phyloP scores from a whole-genome alignment of 2,329 filamentous ascomycete species.

The Bertia moriformis region DNA sequence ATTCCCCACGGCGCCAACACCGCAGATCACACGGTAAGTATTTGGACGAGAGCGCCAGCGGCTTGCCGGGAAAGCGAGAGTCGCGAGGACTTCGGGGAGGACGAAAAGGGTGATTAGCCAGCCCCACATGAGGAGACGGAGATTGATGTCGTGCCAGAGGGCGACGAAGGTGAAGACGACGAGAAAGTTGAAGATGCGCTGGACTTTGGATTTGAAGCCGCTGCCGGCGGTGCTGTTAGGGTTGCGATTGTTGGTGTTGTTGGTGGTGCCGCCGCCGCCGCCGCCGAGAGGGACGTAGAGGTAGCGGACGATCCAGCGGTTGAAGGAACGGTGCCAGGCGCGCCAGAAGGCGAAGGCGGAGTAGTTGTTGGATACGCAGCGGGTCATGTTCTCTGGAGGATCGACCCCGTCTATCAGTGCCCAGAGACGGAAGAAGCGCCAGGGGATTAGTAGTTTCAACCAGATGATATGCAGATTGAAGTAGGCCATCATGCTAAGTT shows the following conservation, averaged over 20 bases:
- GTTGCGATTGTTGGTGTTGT: no score
- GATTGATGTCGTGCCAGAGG: slow-evolving; percentile 92
- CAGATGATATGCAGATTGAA: slow-evolving; percentile 96
- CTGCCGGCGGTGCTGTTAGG: slow-evolving; percentile 26
- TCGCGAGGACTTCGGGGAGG: slow-evolving; percentile 67
- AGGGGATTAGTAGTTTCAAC: slow-evolving; percentile 90
- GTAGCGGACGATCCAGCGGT: slow-evolving; percentile 87
- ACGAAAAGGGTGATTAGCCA: slow-evolving; percentile 95
- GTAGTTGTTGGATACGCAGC: slow-evolving; percentile 92
- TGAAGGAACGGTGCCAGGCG: slow-evolving; percentile 87
- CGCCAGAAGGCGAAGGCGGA: slow-evolving; percentile 87
- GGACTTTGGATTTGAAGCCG: slow-evolving; percentile 25
- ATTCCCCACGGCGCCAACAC: slow-evolving; percentile 67
- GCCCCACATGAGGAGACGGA: slow-evolving; percentile 83
- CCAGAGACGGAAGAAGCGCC: slow-evolving; percentile 99
- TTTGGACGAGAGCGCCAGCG: slow-evolving; percentile 59
- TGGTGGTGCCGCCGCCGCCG: background rate
- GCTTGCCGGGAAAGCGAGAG: slow-evolving; percentile 55
- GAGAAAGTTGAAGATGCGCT: slow-evolving; percentile 61
- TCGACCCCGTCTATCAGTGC: slow-evolving; percentile 78
- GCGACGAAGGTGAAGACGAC: slow-evolving; percentile 92
- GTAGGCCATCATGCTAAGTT: slow-evolving; percentile 80
- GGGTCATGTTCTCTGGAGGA: slow-evolving; percentile 94
- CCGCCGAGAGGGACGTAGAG: slow-evolving; percentile 87
- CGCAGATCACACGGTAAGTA: slow-evolving; percentile 66